Evolutionary conservation across 371 early-diverging fungal species (phyloP).

Genomic region (Haplosporangium sp.): DNA sequence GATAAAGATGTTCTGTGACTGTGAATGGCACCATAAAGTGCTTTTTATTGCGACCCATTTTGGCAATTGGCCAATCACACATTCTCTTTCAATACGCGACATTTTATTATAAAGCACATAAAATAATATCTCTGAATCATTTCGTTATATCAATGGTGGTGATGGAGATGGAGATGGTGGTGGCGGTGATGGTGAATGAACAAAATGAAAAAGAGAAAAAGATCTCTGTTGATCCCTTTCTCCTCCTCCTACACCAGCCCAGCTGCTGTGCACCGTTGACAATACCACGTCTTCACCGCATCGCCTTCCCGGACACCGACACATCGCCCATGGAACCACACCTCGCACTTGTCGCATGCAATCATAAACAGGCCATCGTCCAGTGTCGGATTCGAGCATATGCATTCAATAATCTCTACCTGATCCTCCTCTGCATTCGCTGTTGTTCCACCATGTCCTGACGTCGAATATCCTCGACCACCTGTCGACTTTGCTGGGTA

Average conservation of each 20-base stretch:
- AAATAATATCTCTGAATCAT: no score
- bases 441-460: slow-evolving; percentile 6
- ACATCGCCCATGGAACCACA: slow-evolving; percentile 85
- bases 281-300: slow-evolving; percentile 59
- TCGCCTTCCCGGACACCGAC: slow-evolving; percentile 61
- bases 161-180: no score
- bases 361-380: slow-evolving; percentile 86
- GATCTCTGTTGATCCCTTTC: no score
- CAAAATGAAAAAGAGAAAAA: no score
- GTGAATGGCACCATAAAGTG: background rate
- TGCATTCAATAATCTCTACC: slow-evolving; percentile 71
- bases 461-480: slow-evolving; percentile 1
- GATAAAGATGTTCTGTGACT: background rate
- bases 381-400: slow-evolving; percentile 71
- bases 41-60: slow-evolving; percentile 13
- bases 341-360: slow-evolving; percentile 79
- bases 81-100: no score
- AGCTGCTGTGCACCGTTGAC: slow-evolving; percentile 56
- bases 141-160: no score
- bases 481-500: no score
- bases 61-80: no score
- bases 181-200: no score
- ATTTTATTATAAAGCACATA: no score
- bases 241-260: no score
- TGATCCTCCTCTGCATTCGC: slow-evolving; percentile 9